phyloP scores from a whole-genome alignment of 306 rosid species.

The Crotalaria pallida region DNA sequence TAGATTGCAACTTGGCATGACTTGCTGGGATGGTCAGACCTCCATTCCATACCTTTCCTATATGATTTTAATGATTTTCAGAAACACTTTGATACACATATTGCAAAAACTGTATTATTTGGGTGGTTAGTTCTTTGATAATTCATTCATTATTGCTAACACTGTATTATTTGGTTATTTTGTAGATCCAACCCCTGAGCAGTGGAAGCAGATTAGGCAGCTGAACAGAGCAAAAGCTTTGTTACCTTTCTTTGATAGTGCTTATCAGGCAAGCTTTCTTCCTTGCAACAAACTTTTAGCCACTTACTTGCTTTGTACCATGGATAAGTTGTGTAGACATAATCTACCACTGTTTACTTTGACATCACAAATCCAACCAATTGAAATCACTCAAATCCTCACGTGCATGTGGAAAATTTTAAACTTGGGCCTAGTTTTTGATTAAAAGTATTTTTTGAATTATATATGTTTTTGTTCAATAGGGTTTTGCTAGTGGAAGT shows the following conservation, averaged over 20 bases:
- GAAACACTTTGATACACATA: too few relatives aligned
- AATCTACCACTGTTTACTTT: neutral
- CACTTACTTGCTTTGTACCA: neutral
- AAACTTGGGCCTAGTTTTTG: neutral
- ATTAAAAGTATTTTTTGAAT: neutral
- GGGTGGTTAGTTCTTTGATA: too few relatives aligned
- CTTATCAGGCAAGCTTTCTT: constrained; percentile 66
- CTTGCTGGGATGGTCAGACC: too few relatives aligned
- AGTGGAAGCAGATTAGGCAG: constrained; percentile 95
- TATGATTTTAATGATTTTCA: too few relatives aligned
- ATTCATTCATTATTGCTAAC: too few relatives aligned
- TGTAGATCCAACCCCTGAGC: constrained; percentile 93
- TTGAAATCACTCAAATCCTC: neutral
- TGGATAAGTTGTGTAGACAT: neutral
- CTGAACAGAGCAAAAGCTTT: constrained; percentile 67
- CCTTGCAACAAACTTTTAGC: constrained; percentile 4
- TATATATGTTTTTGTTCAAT: neutral
- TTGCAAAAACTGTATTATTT: too few relatives aligned
- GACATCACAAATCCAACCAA: neutral
- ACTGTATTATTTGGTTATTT: too few relatives aligned
- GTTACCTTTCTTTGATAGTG: constrained; percentile 98
- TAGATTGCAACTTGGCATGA: too few relatives aligned
- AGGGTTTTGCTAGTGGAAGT: constrained; percentile 99
- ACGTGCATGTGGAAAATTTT: neutral
- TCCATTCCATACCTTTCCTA: too few relatives aligned